phyloP scores from a whole-genome alignment of 1,284 basidiomycete species.

The Rhodotorula sp. region DNA sequence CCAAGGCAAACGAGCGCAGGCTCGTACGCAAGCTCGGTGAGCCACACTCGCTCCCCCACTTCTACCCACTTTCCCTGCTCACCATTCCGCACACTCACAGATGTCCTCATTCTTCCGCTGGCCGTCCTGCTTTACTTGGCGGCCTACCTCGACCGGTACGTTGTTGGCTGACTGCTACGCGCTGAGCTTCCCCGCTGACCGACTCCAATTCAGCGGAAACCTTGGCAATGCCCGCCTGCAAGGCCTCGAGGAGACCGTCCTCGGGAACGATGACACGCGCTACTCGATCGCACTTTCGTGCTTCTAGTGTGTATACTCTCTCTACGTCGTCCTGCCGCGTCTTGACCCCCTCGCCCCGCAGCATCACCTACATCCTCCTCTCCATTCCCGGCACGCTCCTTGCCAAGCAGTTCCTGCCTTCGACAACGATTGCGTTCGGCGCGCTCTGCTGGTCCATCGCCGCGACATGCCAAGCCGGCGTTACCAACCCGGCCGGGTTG shows the following conservation, averaged over 20 bases:
- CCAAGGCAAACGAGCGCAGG: conserved; percentile 46
- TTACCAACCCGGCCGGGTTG: conserved; percentile 48
- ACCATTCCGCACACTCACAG: conserved; percentile 17
- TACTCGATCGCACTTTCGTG: conserved; percentile 52
- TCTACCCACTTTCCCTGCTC: not conserved
- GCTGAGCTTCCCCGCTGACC: not conserved
- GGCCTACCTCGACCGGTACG: conserved; percentile 53
- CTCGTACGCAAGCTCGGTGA: conserved; percentile 51
- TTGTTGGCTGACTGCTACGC: not conserved
- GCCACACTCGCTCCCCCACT: conserved; percentile 14
- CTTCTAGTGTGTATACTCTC: conserved; percentile 47
- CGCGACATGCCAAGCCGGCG: conserved; percentile 53
- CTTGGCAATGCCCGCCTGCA: conserved; percentile 50
- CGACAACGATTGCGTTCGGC: conserved; percentile 52
- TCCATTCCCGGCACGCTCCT: conserved; percentile 43
- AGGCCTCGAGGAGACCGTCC: conserved; percentile 48
- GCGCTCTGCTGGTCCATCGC: conserved; percentile 54
- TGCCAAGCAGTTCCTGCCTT: conserved; percentile 49
- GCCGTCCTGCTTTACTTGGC: conserved; percentile 54
- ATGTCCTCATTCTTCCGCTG: conserved; percentile 53
- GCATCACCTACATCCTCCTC: conserved; percentile 36
- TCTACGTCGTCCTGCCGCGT: too few relatives aligned
- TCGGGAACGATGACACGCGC: conserved; percentile 49
- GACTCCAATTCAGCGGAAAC: not conserved
- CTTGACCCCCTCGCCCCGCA: not conserved